These are phyloP conservation scores for Nymphaea thermarum DNA, from an alignment of 164 flowering plant genomes.

Conservation along the genomic window DNA sequence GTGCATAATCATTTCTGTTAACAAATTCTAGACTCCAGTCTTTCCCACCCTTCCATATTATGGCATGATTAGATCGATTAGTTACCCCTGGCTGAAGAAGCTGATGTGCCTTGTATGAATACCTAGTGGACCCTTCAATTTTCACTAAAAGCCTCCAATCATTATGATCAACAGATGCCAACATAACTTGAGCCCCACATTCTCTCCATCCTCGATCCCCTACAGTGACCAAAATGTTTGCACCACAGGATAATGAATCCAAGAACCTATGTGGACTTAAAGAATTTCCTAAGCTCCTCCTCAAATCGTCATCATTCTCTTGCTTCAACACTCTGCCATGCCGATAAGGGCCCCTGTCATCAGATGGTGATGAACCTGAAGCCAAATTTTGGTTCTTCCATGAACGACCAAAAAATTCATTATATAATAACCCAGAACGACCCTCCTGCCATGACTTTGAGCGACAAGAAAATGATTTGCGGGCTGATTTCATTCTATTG, in stretches of 20 bases:
- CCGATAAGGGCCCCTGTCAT: conserved; percentile 12
- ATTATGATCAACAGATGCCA: conserved; percentile 63
- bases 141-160: conserved; percentile 87
- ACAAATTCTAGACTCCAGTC: conserved; percentile 93
- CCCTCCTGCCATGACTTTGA: conserved; percentile 51
- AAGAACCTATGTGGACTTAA: conserved; percentile 30
- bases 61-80: conserved; percentile 86
- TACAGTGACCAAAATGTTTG: conserved; percentile 60
- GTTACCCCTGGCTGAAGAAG: conserved; percentile 83
- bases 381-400: conserved; percentile 77
- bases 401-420: conserved; percentile 49
- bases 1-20: conserved; percentile 76
- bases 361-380: conserved; percentile 23
- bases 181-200: conserved; percentile 50
- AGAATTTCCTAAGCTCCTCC: conserved; percentile 30
- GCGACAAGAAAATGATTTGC: conserved; percentile 30
- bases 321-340: conserved; percentile 45
- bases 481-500: conserved; percentile 21
- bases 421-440: conserved; percentile 23
- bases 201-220: conserved; percentile 91
- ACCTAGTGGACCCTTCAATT: conserved; percentile 46
- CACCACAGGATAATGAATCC: conserved; percentile 52
- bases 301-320: conserved; percentile 47
- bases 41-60: conserved; percentile 99
- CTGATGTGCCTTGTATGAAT: conserved; percentile 76